Percentiles rank a stretch among this genome's conserved stretches.
Evolutionary conservation across 768 basidiomycete species (phyloP).

Genomic region (Tubosaeta brunneosetosa): DNA sequence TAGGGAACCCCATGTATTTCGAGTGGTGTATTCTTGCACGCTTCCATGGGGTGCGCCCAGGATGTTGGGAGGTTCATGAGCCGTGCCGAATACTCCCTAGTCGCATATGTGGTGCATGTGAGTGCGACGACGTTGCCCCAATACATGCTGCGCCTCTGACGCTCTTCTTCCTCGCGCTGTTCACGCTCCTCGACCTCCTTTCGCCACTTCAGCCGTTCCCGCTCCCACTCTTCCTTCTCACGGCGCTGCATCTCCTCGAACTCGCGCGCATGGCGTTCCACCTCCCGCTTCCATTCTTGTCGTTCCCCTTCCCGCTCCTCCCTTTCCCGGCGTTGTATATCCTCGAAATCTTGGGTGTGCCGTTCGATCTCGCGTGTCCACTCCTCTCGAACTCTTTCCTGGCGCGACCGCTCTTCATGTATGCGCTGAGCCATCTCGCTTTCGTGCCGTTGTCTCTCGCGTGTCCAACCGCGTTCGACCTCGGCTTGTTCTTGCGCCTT

Average conservation of each 20-base stretch:
- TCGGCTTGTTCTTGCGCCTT: background rate
- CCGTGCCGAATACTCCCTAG: constrained; percentile 27
- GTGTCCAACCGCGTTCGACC: constrained; percentile 3
- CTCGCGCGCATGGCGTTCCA: no score
- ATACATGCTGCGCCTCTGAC: constrained; percentile 19
- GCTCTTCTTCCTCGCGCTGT: constrained; percentile 21
- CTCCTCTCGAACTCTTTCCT: background rate
- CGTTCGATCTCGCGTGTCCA: constrained; percentile 2
- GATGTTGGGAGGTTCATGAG: constrained; percentile 26
- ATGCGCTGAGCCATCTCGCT: background rate
- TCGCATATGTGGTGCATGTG: constrained; percentile 25
- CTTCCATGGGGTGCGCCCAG: constrained; percentile 17
- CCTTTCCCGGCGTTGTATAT: no score
- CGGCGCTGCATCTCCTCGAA: constrained; percentile 3
- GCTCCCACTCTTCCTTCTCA: constrained; percentile 1
- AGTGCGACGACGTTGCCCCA: constrained; percentile 17
- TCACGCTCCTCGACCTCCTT: constrained; percentile 13
- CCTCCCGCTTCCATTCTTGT: background rate
- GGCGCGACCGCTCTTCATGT: constrained; percentile 5
- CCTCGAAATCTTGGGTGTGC: no score
- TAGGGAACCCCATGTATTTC: constrained; percentile 19
- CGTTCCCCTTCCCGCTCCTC: constrained; percentile 3
- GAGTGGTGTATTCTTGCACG: constrained; percentile 19
- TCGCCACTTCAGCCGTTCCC: constrained; percentile 8
- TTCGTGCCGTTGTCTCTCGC: background rate